Percentiles rank a stretch among this genome's conserved stretches.
These are phyloP conservation scores for Xylariaceae sp. DNA, from an alignment of 2,329 filamentous ascomycete species.

Conservation along the genomic window DNA sequence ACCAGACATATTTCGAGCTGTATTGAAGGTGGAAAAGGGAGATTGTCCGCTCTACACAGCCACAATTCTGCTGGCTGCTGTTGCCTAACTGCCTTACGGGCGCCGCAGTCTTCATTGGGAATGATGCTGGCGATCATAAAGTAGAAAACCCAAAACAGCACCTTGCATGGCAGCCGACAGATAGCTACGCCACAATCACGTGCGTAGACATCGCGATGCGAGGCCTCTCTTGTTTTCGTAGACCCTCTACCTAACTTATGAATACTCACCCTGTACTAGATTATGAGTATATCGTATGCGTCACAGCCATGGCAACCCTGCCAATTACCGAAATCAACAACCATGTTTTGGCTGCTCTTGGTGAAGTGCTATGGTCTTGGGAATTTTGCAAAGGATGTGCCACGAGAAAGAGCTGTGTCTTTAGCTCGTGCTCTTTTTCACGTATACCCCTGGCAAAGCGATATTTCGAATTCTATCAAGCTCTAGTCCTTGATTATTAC, in stretches of 20 bases:
- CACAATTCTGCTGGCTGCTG: too few species aligned
- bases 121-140: too few species aligned
- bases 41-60: too few species aligned
- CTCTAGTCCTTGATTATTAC: constrained; percentile 17
- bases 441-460: constrained; percentile 1
- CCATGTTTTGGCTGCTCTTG: background rate
- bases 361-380: constrained; percentile 19
- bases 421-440: background rate
- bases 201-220: too few species aligned
- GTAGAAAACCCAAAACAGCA: too few species aligned
- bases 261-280: background rate
- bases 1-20: too few species aligned
- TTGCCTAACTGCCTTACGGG: too few species aligned
- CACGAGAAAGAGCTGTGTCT: background rate
- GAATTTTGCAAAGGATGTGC: constrained; percentile 8
- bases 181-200: too few species aligned
- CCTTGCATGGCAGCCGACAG: too few species aligned
- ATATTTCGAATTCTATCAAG: constrained; percentile 18
- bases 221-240: background rate
- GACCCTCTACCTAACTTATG: background rate
- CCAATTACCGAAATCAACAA: constrained; percentile 9
- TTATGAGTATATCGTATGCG: background rate
- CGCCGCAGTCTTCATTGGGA: too few species aligned
- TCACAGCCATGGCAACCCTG: constrained; percentile 5
- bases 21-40: too few species aligned